Base-by-base conservation (phyloP, 2,329 filamentous ascomycete species). In the Aspergillus nomiae region DNA sequence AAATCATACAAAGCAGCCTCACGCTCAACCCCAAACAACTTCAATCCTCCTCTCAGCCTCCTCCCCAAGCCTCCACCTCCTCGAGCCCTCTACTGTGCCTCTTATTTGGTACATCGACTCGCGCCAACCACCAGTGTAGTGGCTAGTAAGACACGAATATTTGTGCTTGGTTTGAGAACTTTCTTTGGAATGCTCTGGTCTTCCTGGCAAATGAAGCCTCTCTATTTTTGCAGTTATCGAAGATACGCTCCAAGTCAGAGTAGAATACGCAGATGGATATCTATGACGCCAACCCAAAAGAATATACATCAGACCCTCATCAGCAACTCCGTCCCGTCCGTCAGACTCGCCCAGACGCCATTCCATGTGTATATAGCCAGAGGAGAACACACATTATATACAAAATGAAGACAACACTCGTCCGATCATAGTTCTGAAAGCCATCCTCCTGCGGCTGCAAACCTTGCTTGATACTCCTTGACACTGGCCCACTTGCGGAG, bases 401-500 rank as follows among this genome's bases (percentile, higher is more conserved):
- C 32, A 21, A 34, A n/a, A 32, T n/a, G 10, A 51, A 32, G 26
- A 50, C 8, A 46, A 48, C 1, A 12, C 5, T 21, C 21, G 14
- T 48, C 11, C 16, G 12, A 7, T 68, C 68, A 77, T 51, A 77
- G 38, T 45, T 76, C 71, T 30, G 70, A 72, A 30, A 76, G 55
- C 34, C 74, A 32, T 26, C 87, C 89, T 1, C 88, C 89, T 41
- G 85, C 85, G 60, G 88, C 85, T 10, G 88, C 86, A 73, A 93
- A 92, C 61, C 89, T 87, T 65, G 89, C 77, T 77, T 96, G 92
- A 67, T 91, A 91, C 58, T 94, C 90, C 63, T 91, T 85, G 67
- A 96, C 77, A 73, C 91, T 91, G 0, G 90, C 90, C 92, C 92
- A 96, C 63, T 87, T 84, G 24, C 87, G 83, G 68, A 95, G 77